phyloP scores from a whole-genome alignment of 805 yeast species.

The Suhomyces prunicola region DNA sequence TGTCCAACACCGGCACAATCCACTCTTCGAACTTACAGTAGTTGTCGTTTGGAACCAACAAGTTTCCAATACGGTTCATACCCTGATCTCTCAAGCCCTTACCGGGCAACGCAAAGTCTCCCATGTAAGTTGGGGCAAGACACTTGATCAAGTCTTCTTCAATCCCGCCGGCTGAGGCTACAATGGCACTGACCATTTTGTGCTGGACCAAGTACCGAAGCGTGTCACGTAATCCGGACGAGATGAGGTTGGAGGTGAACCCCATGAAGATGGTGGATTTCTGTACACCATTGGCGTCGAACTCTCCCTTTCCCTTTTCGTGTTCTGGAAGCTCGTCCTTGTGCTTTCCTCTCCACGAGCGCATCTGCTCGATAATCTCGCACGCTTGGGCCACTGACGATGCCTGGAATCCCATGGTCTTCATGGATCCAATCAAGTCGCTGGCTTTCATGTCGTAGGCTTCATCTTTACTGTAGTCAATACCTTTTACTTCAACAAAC shows the following conservation, averaged over 20 bases:
- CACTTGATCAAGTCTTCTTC: slow-evolving; percentile 97
- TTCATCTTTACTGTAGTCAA: slow-evolving; percentile 79
- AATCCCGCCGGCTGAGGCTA: slow-evolving; percentile 97
- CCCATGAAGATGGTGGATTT: slow-evolving; percentile 93
- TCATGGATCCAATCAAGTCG: slow-evolving; percentile 80
- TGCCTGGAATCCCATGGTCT: slow-evolving; percentile 96
- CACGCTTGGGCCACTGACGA: slow-evolving; percentile 83
- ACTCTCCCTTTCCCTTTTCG: slow-evolving; percentile 57
- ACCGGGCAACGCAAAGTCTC: slow-evolving; percentile 85
- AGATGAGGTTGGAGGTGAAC: slow-evolving; percentile 91
- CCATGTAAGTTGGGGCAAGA: slow-evolving; percentile 92
- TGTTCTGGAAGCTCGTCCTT: slow-evolving; percentile 66
- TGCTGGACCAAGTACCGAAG: slow-evolving; percentile 85
- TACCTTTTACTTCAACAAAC: slow-evolving; percentile 77
- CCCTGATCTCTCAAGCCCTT: slow-evolving; percentile 85
- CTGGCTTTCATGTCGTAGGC: slow-evolving; percentile 77
- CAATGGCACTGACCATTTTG: slow-evolving; percentile 92
- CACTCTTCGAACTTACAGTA: slow-evolving; percentile 98
- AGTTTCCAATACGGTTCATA: slow-evolving; percentile 95
- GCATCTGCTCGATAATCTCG: slow-evolving; percentile 89
- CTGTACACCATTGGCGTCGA: slow-evolving; percentile 74
- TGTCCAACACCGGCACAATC: slow-evolving; percentile 93
- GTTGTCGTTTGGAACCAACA: slow-evolving; percentile 96
- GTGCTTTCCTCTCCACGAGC: slow-evolving; percentile 87
- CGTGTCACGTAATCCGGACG: slow-evolving; percentile 92